Conservation (phyloP, 371 early-diverging fungal species). For the Mycotypha africana region DNA sequence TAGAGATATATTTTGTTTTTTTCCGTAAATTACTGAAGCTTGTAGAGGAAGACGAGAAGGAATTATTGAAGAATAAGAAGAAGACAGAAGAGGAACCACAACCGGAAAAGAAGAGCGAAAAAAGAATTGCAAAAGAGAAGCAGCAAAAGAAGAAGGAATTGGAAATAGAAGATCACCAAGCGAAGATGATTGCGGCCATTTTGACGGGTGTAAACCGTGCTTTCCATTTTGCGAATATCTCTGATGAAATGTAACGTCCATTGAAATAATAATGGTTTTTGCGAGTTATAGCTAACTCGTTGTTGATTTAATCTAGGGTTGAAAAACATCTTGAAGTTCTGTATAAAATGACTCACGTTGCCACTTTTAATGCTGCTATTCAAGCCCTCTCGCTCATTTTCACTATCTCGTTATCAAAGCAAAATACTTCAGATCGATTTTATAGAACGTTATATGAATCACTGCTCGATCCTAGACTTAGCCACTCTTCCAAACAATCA, state of each 20-base stretch:
- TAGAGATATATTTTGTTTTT: constrained; percentile 87
- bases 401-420: constrained; percentile 60
- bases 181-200: constrained; percentile 87
- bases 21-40: constrained; percentile 75
- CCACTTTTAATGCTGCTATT: constrained; percentile 85
- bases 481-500: constrained; percentile 80
- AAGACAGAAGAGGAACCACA: constrained; percentile 34
- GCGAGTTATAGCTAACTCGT: too few species aligned
- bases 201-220: constrained; percentile 95
- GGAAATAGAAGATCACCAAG: constrained; percentile 59
- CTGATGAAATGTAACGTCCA: constrained; percentile 69
- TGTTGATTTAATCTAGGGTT: constrained; percentile 29
- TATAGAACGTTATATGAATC: constrained; percentile 88
- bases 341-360: constrained; percentile 83
- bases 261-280: too few species aligned
- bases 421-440: constrained; percentile 71
- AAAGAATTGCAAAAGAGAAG: constrained; percentile 35
- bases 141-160: constrained; percentile 43
- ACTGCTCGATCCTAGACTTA: constrained; percentile 77
- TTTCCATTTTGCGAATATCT: constrained; percentile 85
- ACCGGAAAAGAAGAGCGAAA: constrained; percentile 41
- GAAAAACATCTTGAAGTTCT: constrained; percentile 80
- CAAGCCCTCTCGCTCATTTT: constrained; percentile 89
- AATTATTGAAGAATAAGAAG: constrained; percentile 45
- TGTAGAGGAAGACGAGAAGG: constrained; percentile 31